Evolutionary conservation across 495 filamentous ascomycete species (phyloP).

Genomic region (Neohortaea acidophila): DNA sequence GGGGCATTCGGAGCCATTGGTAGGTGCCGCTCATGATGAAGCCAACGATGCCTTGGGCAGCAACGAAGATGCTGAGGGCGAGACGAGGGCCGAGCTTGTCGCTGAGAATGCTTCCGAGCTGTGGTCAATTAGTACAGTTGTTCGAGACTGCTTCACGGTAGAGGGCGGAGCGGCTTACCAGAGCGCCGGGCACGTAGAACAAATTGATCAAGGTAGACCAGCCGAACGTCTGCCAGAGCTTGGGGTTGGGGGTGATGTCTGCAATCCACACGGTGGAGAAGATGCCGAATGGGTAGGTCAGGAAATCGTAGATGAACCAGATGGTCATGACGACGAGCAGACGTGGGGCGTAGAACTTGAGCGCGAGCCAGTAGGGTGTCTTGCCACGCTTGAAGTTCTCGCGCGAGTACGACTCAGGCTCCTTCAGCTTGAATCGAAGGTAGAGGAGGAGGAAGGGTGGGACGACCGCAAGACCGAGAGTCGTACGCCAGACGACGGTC

Average conservation of each 20-base stretch:
- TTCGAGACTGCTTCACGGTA: too few species aligned
- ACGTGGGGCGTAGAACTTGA: constrained; percentile 45
- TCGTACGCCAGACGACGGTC: constrained; percentile 59
- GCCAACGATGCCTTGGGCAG: constrained; percentile 58
- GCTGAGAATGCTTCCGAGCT: too few species aligned
- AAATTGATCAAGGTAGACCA: constrained; percentile 75
- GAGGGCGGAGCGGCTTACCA: constrained; percentile 61
- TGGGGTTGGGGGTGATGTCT: constrained; percentile 42
- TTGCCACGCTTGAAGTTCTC: constrained; percentile 38
- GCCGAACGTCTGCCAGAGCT: constrained; percentile 61
- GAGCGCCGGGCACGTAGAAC: constrained; percentile 74
- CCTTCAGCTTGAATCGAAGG: constrained; percentile 58
- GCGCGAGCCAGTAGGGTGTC: constrained; percentile 42
- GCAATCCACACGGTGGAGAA: constrained; percentile 56
- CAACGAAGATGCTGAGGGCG: constrained; percentile 51
- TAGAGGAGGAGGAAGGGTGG: constrained; percentile 63
- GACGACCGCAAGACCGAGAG: constrained; percentile 62
- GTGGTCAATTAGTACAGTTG: too few species aligned
- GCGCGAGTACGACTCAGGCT: constrained; percentile 67
- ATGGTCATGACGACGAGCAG: constrained; percentile 57
- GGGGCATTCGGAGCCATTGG: constrained; percentile 39
- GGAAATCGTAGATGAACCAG: constrained; percentile 91
- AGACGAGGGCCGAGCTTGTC: constrained; percentile 64
- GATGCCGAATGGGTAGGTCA: constrained; percentile 62
- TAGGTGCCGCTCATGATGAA: constrained; percentile 79